Base-by-base conservation (phyloP, 306 rosid genomes). In the Cicer yamashitae region DNA sequence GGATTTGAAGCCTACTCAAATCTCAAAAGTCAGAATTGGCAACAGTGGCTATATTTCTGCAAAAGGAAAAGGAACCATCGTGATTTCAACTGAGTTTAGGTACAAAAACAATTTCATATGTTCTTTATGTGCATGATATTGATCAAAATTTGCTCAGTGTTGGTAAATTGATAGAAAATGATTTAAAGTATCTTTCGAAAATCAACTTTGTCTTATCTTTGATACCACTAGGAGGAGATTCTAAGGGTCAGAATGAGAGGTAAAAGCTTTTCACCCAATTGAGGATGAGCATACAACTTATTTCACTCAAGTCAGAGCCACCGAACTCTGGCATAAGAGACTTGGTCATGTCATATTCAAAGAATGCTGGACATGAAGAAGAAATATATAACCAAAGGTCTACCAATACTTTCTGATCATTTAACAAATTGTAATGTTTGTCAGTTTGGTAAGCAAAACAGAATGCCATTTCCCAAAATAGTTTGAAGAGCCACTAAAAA, bases 361-460 rank as follows among this genome's bases (percentile, higher is more conserved):
- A 25, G 34, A 25, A 25, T 2, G 34, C 34, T 25, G 34, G 34
- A 25, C 34, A 25, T 25, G 34, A 25, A 25, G 22, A 20, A 20
- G 34, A 25, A 3, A 25, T 25, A 25, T 25, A 25, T 25, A 4
- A 25, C 34, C 0, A 3, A 3, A 25, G 34, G 34, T 25, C 34
- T 25, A 25, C 34, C 34, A 25, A 25, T 25, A 25, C 68, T 61
- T 61, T 38, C 47, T 62, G 20, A 62, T 7, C 46, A 62, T 62
- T 62, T 62, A 11, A 25, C 57, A 67, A 46, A 67, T 22, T 46
- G 41, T 46, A 46, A 11, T 45, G 41, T 57, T 46, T 67, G 72
- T 67, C 57, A 67, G 7, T 67, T 67, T 46, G 72, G 57, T 45
- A 67, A 67, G 22, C 20, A 67, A 67, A 45, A 45, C n/a, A 45